Evolutionary conservation across 2,329 filamentous ascomycete genomes (phyloP), one percentile per base, ranked within the genome.

Genomic region (Chlorencoelia australis): DNA sequence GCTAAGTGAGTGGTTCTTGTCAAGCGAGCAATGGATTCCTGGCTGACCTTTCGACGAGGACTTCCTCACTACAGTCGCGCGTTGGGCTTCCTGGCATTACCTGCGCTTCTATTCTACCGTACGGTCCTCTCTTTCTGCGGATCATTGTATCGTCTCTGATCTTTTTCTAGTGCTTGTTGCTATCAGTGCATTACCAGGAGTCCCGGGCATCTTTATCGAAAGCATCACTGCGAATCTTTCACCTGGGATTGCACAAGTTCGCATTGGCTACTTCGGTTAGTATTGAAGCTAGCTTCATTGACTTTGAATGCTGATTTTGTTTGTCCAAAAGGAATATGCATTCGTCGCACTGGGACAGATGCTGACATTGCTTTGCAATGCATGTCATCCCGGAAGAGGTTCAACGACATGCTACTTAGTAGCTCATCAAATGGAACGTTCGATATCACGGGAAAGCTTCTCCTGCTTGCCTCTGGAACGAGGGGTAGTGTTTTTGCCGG

Each of bases 151-250:
- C n/a, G n/a, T n/a, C n/a, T n/a, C 6, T 25, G 6, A 25, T 13
- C 13, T 25, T 25, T 2, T 5, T 30, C 10, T 29, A 36, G 34
- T 36, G 11, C 34, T 36, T 19, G 19, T 26, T 0, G 4, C 27
- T 1, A 30, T 36, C 20, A 19, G 25, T 8, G 17, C 25, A 2
- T 16, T 36, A 28, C 27, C 34, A 19, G 26, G 19, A 5, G 27
- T 30, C 8, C 34, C 34, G 7, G 34, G 34, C n/a, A 36, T 36
- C 9, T 36, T 36, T 5, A 21, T 36, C 20, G 34, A 36, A 8
- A 30, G 10, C 7, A 36, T 36, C 3, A 18, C 29, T 22, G 16
- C 34, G 10, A 14, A 36, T 18, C 10, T 36, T 11, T 13, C 13
- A 5, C 11, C 25, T n/a, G 27, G 34, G 3, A 22, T 11, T 18